Percentiles rank a stretch among this genome's conserved stretches.
Evolutionary conservation across 305 asterid species (phyloP).

Genomic region (Coffea humblotiana): DNA sequence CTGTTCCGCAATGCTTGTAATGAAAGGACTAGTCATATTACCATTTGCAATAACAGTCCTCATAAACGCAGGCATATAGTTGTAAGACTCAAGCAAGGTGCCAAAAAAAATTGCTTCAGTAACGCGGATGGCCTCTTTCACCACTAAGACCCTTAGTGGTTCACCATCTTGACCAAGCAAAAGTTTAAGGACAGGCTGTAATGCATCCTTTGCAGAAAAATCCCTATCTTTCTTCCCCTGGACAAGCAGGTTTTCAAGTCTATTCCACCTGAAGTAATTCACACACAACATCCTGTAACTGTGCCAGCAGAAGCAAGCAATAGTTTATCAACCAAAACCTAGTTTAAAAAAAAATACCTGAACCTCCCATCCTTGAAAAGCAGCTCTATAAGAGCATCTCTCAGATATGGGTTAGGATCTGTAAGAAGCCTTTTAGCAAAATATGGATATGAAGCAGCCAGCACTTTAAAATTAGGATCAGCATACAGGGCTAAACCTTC

Average conservation of each 20-base stretch:
- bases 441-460: slow-evolving; percentile 99
- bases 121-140: slow-evolving; percentile 83
- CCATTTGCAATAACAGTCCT: slow-evolving; percentile 53
- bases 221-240: slow-evolving; percentile 91
- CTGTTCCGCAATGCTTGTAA: slow-evolving; percentile 56
- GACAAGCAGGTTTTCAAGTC: slow-evolving; percentile 94
- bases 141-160: slow-evolving; percentile 72
- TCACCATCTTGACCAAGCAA: slow-evolving; percentile 88
- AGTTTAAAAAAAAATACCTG: slow-evolving; percentile 55
- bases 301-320: slow-evolving; percentile 19
- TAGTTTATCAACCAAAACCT: slow-evolving; percentile 7
- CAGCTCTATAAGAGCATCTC: slow-evolving; percentile 99
- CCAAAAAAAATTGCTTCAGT: slow-evolving; percentile 87
- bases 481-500: slow-evolving; percentile 99
- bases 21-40: slow-evolving; percentile 52
- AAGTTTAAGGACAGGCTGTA: slow-evolving; percentile 92
- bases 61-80: slow-evolving; percentile 52
- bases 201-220: slow-evolving; percentile 90
- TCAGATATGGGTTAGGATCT: slow-evolving; percentile 97
- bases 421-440: slow-evolving; percentile 98
- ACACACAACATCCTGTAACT: slow-evolving; percentile 24
- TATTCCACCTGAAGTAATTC: slow-evolving; percentile 79
- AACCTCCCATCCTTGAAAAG: slow-evolving; percentile 96
- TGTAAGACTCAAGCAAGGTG: slow-evolving; percentile 73
- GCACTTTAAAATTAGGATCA: slow-evolving; percentile 94